Conservation (phyloP, 2,329 filamentous ascomycete species). For the Fusarium sp. region DNA sequence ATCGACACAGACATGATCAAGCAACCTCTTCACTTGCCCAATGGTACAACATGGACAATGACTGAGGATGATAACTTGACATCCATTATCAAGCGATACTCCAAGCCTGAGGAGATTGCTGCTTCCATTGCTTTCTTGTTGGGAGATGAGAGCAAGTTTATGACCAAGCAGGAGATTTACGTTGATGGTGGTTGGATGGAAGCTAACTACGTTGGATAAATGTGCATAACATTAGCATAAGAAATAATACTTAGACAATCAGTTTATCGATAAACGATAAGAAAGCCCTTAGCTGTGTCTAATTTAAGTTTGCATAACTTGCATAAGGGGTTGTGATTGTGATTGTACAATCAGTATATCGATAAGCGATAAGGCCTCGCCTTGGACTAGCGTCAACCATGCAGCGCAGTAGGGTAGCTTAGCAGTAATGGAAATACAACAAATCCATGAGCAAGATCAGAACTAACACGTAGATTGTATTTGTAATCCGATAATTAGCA, state of each 20-base stretch:
- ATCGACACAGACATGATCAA: conserved; percentile 49
- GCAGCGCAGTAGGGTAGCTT: background rate
- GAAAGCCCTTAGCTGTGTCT: conserved; percentile 30
- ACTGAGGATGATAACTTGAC: conserved; percentile 42
- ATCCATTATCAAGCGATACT: conserved; percentile 46
- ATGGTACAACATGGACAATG: conserved; percentile 44
- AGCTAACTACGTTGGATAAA: conserved; percentile 38
- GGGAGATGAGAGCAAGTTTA: conserved; percentile 50
- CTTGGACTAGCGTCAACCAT: background rate
- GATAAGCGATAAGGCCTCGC: background rate
- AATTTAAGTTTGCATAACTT: background rate
- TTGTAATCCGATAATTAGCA: background rate
- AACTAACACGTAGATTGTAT: background rate
- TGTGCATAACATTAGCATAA: background rate
- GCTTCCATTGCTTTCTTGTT: conserved; percentile 49
- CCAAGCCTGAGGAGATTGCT: conserved; percentile 48
- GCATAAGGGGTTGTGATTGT: no score
- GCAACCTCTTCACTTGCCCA: conserved; percentile 44
- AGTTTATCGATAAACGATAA: background rate
- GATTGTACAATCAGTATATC: background rate
- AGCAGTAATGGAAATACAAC: background rate
- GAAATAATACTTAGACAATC: background rate
- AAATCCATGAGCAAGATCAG: background rate
- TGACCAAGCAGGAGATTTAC: conserved; percentile 47
- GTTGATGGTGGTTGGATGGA: conserved; percentile 50